phyloP scores from a whole-genome alignment of 768 basidiomycete species.

The Kockovaella imperatae region DNA sequence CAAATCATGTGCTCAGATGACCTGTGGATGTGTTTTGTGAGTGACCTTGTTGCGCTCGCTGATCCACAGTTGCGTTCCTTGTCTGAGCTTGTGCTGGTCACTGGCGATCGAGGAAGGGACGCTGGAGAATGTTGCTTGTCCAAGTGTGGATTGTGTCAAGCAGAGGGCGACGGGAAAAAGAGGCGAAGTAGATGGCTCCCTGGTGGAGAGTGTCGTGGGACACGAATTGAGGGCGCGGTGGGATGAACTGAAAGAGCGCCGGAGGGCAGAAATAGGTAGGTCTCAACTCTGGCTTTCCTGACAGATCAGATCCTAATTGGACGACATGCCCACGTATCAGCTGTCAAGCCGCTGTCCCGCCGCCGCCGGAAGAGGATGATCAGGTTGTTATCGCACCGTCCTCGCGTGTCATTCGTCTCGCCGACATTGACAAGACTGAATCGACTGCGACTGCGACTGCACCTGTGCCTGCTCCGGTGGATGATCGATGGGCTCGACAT shows the following conservation, averaged over 20 bases:
- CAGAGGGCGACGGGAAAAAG: slow-evolving; percentile 8
- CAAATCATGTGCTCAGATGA: slow-evolving; percentile 61
- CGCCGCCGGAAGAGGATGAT: slow-evolving; percentile 46
- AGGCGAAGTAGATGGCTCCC: slow-evolving; percentile 54
- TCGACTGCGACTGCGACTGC: not conserved
- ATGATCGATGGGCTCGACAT: slow-evolving; percentile 63
- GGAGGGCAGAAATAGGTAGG: slow-evolving; percentile 62
- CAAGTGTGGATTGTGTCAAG: slow-evolving; percentile 72
- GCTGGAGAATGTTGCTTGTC: slow-evolving; percentile 66
- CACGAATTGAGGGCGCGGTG: slow-evolving; percentile 62
- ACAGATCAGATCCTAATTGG: slow-evolving; percentile 60
- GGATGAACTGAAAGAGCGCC: slow-evolving; percentile 68
- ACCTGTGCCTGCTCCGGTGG: slow-evolving; percentile 19
- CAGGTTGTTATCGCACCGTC: slow-evolving; percentile 9
- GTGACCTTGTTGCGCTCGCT: too few species aligned
- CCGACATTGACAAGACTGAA: slow-evolving; percentile 10
- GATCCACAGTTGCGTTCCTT: slow-evolving; percentile 55
- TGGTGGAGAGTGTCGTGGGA: slow-evolving; percentile 63
- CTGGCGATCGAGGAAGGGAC: slow-evolving; percentile 74
- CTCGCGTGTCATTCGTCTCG: slow-evolving; percentile 20
- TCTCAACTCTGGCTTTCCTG: slow-evolving; percentile 2
- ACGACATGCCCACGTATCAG: slow-evolving; percentile 70
- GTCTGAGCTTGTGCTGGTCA: slow-evolving; percentile 73
- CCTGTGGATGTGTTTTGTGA: slow-evolving; percentile 65
- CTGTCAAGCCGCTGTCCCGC: slow-evolving; percentile 72